These are phyloP conservation scores for Candida saitoana DNA, from an alignment of 805 yeast species.

Conservation along the genomic window DNA sequence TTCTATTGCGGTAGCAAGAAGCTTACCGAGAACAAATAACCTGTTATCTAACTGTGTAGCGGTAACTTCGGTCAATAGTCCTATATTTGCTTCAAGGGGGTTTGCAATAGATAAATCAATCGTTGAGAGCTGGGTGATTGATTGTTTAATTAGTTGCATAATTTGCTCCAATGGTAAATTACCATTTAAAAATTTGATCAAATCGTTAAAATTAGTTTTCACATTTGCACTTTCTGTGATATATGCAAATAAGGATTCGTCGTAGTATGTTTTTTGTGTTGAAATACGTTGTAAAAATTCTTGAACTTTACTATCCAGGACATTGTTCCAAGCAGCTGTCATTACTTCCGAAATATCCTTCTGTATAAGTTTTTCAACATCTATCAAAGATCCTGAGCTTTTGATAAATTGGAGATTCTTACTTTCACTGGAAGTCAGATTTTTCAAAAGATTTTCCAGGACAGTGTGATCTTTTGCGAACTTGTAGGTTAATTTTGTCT, in stretches of 20 bases:
- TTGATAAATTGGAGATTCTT: conserved; percentile 13
- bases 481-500: conserved; percentile 18
- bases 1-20: conserved; percentile 1
- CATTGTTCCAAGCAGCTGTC: conserved; percentile 14
- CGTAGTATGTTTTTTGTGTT: conserved; percentile 6
- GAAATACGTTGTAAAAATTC: conserved; percentile 9
- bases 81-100: conserved; percentile 41
- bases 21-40: conserved; percentile 8
- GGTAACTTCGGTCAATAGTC: conserved; percentile 16
- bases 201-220: conserved; percentile 11
- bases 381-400: neutral
- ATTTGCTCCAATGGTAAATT: conserved; percentile 23
- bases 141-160: conserved; percentile 11
- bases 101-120: conserved; percentile 43
- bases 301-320: conserved; percentile 7
- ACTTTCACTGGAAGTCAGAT: conserved; percentile 8
- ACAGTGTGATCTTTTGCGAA: conserved; percentile 15
- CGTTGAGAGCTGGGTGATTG: conserved; percentile 11
- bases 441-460: conserved; percentile 15
- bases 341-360: conserved; percentile 5
- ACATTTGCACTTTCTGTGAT: conserved; percentile 6
- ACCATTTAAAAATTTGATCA: conserved; percentile 11
- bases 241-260: conserved; percentile 11
- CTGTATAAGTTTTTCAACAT: neutral
- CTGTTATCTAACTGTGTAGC: neutral